Evolutionary conservation across 345 rosid genomes (phyloP).

Genomic region (Rhizophora mangle): DNA sequence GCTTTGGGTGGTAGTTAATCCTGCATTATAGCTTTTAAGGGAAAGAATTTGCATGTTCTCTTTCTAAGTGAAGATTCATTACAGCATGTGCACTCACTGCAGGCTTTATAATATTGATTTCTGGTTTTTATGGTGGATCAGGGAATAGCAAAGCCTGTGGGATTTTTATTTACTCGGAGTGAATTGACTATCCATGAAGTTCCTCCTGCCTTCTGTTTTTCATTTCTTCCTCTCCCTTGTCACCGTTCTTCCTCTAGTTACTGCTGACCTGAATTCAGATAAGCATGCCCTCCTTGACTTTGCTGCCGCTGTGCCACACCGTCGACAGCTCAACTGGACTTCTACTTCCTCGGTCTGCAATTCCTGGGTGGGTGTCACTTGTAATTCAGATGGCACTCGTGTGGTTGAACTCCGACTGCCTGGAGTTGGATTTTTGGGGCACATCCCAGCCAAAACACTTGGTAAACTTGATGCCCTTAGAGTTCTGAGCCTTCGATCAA

Average conservation of each 20-base stretch:
- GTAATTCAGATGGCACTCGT: constrained; percentile 24
- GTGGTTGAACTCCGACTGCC: constrained; percentile 29
- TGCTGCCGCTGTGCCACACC: constrained; percentile 52
- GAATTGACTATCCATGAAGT: constrained; percentile 34
- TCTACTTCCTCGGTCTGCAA: constrained; percentile 47
- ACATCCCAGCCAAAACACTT: constrained; percentile 27
- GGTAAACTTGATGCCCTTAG: constrained; percentile 31
- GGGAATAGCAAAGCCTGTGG: constrained; percentile 31
- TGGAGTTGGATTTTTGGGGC: constrained; percentile 30
- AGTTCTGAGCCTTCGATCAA: constrained; percentile 31
- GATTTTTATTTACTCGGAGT: constrained; percentile 22
- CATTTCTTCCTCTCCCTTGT: constrained; percentile 25
- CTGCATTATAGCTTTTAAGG: background rate
- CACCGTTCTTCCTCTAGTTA: constrained; percentile 33
- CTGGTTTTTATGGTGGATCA: constrained; percentile 31
- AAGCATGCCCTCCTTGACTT: constrained; percentile 66
- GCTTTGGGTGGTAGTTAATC: background rate
- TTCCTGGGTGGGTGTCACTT: constrained; percentile 40
- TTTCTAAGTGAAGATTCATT: background rate
- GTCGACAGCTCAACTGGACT: constrained; percentile 60
- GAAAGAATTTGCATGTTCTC: background rate
- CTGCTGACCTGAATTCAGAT: constrained; percentile 61
- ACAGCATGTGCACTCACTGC: background rate
- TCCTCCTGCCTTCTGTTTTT: constrained; percentile 29
- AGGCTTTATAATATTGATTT: constrained; percentile 12